phyloP scores from a whole-genome alignment of 192 early-diverging fungal genomes.

The Pilobolus umbonatus region DNA sequence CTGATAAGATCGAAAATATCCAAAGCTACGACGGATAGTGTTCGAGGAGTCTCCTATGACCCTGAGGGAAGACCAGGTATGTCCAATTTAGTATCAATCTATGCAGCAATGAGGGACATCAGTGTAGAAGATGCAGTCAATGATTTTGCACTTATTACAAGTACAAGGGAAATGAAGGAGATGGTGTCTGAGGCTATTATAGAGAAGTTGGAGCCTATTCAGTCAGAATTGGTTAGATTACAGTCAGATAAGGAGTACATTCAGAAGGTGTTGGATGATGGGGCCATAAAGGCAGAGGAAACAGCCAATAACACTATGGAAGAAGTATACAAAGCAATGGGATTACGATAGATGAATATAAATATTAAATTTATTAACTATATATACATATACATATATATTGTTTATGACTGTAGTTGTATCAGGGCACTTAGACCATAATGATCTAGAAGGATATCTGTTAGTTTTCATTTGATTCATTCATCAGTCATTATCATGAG shows the following conservation, averaged over 20 bases:
- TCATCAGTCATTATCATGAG: background rate
- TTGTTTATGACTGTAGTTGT: slow-evolving; percentile 1
- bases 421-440: slow-evolving; percentile 32
- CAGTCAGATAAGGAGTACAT: slow-evolving; percentile 57
- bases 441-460: slow-evolving; percentile 31
- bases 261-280: slow-evolving; percentile 54
- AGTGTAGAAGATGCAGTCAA: slow-evolving; percentile 44
- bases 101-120: slow-evolving; percentile 47
- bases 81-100: slow-evolving; percentile 78
- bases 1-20: slow-evolving; percentile 64
- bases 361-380: background rate
- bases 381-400: background rate
- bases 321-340: slow-evolving; percentile 51
- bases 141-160: slow-evolving; percentile 39
- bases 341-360: slow-evolving; percentile 36
- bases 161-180: slow-evolving; percentile 71
- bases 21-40: slow-evolving; percentile 65
- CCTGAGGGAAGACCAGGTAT: slow-evolving; percentile 71
- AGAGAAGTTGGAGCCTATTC: slow-evolving; percentile 57
- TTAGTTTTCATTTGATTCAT: background rate
- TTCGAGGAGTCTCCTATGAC: slow-evolving; percentile 66
- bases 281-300: slow-evolving; percentile 57
- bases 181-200: slow-evolving; percentile 62
- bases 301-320: slow-evolving; percentile 57
- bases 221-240: slow-evolving; percentile 55